Evolutionary conservation across 2,329 filamentous ascomycete species (phyloP).

Genomic region (Sporothrix luriei): DNA sequence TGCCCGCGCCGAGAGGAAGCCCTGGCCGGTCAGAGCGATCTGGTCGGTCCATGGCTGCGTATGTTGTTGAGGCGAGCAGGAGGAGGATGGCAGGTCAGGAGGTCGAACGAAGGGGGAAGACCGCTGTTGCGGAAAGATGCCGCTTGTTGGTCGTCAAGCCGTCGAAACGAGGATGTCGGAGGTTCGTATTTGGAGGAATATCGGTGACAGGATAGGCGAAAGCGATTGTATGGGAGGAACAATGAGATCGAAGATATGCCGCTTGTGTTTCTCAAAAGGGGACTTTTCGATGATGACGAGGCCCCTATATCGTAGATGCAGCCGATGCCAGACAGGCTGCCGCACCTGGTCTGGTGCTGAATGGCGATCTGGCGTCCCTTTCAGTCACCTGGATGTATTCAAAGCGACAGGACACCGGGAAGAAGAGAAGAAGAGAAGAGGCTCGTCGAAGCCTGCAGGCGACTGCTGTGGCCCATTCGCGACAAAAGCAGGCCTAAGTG

Average conservation of each 20-base stretch:
- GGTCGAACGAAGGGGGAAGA: not conserved
- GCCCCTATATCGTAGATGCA: conserved; percentile 2
- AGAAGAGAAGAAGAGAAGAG: not conserved
- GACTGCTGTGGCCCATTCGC: conserved; percentile 28
- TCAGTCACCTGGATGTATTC: not conserved
- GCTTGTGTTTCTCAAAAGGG: not conserved
- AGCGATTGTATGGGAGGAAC: not conserved
- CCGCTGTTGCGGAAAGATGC: not conserved
- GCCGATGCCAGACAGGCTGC: not conserved
- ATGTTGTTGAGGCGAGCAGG: not conserved
- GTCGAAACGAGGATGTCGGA: not conserved
- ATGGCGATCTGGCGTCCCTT: not conserved
- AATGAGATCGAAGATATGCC: not conserved
- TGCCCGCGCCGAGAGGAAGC: conserved; percentile 31
- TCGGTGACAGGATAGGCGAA: not conserved
- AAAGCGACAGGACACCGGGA: not conserved
- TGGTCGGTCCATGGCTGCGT: conserved; percentile 34
- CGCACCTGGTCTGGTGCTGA: conserved; percentile 7
- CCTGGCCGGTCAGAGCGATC: conserved; percentile 34
- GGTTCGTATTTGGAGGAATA: not conserved
- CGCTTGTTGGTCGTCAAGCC: not conserved
- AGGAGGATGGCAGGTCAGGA: not conserved
- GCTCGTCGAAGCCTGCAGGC: conserved; percentile 29
- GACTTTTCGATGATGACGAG: not conserved
- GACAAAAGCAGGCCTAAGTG: conserved; percentile 20